Conservation (phyloP, 1,139 yeast species). For the Debaryomyces robertsiae region DNA sequence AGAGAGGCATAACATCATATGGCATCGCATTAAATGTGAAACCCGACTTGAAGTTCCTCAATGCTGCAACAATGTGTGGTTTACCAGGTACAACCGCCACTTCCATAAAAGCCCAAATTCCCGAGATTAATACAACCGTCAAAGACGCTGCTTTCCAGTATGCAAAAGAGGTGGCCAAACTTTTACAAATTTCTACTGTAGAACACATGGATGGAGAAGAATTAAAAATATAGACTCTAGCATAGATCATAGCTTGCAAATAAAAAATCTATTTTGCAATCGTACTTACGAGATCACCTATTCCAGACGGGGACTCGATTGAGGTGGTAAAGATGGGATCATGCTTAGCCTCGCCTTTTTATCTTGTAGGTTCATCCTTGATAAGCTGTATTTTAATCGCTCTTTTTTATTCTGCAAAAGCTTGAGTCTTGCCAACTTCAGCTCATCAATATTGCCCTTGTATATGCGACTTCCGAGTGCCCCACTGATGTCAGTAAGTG, state of each 20-base stretch:
- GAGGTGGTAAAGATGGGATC: conserved; percentile 21
- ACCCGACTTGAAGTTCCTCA: conserved; percentile 74
- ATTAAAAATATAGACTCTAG: conserved; percentile 9
- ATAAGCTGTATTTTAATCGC: conserved; percentile 39
- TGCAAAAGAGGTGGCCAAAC: conserved; percentile 54
- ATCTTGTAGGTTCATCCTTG: conserved; percentile 24
- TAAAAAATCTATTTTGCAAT: conserved; percentile 6
- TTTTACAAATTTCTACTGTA: conserved; percentile 47
- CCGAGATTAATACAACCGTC: conserved; percentile 25
- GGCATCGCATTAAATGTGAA: conserved; percentile 82
- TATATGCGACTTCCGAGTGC: conserved; percentile 12
- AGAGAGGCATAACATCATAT: conserved; percentile 83
- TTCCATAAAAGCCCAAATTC: conserved; percentile 31
- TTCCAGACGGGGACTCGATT: not conserved
- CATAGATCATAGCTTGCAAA: not conserved
- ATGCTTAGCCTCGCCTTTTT: conserved; percentile 23
- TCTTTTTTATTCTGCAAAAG: conserved; percentile 41
- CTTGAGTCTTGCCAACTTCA: conserved; percentile 32
- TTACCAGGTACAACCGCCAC: conserved; percentile 57
- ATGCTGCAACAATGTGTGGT: conserved; percentile 84
- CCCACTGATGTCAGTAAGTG: conserved; percentile 14
- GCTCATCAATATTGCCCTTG: conserved; percentile 22
- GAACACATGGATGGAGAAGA: conserved; percentile 46
- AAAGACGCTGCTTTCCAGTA: conserved; percentile 53
- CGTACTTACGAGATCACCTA: conserved; percentile 1